Percentiles rank a stretch among this genome's conserved stretches.
Evolutionary conservation across 2,329 filamentous ascomycete genomes (phyloP).

Genomic region (Coniochaeta sp.): DNA sequence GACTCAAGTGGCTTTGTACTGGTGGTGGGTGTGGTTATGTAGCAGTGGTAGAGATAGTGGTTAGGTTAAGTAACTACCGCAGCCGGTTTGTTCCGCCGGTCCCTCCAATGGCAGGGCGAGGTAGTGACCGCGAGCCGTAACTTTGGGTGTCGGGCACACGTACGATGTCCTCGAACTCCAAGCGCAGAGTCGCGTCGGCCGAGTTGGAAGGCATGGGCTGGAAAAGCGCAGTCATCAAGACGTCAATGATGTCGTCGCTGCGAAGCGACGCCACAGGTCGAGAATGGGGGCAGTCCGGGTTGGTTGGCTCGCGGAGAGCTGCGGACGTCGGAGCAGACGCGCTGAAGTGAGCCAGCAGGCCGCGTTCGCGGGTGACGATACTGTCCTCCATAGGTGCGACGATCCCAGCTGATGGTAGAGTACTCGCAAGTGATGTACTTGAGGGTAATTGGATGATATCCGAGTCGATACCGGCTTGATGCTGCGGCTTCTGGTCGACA

Average conservation of each 20-base stretch:
- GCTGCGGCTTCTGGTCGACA: too few relatives aligned
- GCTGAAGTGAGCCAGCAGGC: not conserved
- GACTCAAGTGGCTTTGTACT: too few relatives aligned
- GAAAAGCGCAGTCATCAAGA: not conserved
- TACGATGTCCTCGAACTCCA: not conserved
- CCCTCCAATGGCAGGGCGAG: too few relatives aligned
- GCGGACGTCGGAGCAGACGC: not conserved
- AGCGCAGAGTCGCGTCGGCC: not conserved
- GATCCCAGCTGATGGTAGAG: too few relatives aligned
- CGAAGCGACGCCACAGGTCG: not conserved
- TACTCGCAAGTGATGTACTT: too few relatives aligned
- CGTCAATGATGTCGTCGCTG: not conserved
- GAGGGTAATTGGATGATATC: too few relatives aligned
- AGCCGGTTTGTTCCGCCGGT: too few relatives aligned
- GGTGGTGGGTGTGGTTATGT: too few relatives aligned
- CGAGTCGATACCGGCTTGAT: too few relatives aligned
- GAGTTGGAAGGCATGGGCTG: not conserved
- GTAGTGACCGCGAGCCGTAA: too few relatives aligned
- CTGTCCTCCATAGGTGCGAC: not conserved
- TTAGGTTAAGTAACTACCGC: too few relatives aligned
- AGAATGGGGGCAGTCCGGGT: not conserved
- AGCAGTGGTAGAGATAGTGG: too few relatives aligned
- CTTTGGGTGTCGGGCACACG: not conserved
- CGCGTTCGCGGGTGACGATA: not conserved
- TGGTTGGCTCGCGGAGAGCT: not conserved